Percentiles rank a stretch among this genome's conserved stretches.
phyloP scores from a whole-genome alignment of 2,329 filamentous ascomycete species.

The Juglanconis juglandina region DNA sequence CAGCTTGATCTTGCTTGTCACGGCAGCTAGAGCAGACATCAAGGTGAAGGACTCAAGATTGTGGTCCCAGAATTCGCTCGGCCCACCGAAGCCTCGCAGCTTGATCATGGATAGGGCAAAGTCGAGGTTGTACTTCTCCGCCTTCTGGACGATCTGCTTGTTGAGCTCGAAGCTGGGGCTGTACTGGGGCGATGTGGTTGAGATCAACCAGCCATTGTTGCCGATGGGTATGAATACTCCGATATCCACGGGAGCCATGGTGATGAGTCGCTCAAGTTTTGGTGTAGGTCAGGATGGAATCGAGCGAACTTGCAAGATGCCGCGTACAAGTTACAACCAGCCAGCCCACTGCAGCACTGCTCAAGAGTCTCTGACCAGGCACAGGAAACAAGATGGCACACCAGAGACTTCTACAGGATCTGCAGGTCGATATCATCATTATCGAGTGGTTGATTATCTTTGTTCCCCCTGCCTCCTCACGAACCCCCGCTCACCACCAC shows the following conservation, averaged over 20 bases:
- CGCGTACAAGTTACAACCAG: too few species aligned
- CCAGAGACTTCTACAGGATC: too few species aligned
- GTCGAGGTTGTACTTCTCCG: conserved; percentile 3
- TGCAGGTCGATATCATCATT: not conserved
- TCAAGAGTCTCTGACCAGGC: too few species aligned
- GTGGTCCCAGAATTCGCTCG: conserved; percentile 1
- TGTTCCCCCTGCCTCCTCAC: not conserved
- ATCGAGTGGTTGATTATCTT: not conserved
- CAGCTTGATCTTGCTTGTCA: not conserved
- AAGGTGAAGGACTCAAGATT: not conserved
- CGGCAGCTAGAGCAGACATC: not conserved
- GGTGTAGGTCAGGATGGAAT: too few species aligned
- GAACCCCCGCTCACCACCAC: not conserved
- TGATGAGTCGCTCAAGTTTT: not conserved
- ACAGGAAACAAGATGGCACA: too few species aligned
- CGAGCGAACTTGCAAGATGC: too few species aligned
- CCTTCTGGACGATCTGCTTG: conserved; percentile 1
- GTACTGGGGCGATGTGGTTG: not conserved
- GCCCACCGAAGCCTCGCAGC: not conserved
- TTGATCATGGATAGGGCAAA: conserved; percentile 2
- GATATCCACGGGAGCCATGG: not conserved
- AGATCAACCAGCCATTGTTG: conserved; percentile 1
- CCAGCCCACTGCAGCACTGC: too few species aligned
- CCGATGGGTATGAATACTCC: conserved; percentile 2
- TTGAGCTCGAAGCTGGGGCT: conserved; percentile 3